Evolutionary conservation across 805 yeast genomes (phyloP), one percentile per base, ranked within the genome.

Genomic region (Ogataea minuta): DNA sequence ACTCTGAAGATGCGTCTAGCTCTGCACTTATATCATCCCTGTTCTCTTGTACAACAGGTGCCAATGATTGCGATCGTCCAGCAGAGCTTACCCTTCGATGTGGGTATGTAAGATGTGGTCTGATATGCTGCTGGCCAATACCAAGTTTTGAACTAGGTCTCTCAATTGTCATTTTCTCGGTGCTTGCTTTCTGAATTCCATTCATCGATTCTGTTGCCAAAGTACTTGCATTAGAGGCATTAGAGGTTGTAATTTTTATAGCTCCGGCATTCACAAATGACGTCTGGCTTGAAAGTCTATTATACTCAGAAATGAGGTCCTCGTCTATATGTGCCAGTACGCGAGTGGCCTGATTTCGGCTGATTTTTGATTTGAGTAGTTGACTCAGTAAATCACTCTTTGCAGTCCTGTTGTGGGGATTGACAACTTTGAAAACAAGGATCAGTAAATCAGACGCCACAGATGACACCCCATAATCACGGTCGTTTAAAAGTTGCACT

Each of bases 341-440:
- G 6, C 48, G 39, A 8, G 41, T 24, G 1, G 58, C 56, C 12
- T 60, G 49, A 10, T 48, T 26, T 2, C 50, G 41, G 4, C 59
- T 43, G 2, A 72, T 60, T 12, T 56, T 54, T 31, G 66, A 64
- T 4, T 55, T 40, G 12, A 59, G 56, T 41, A 79, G 46, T 23
- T 71, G 74, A 23, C 57, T 56, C 7, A 65, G 54, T 25, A 79
- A 61, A 44, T 76, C 81, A 21, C 57, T 59, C 45, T 66, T 68
- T 25, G 77, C 78, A 11, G 64, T 48, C 31, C 62, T 62, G 23
- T 53, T 53, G 23, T 46, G 44, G 3, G 63, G 58, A 33, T 56
- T 56, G 8, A 56, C 48, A 3, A 40, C 63, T 30, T 51, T 59
- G 57, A 72, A 73, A 36, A 71, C 67, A 6, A 54, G 34, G 1